These are phyloP conservation scores for Protoeuglena noctilucae DNA, from an alignment of 139 green algal species.

Conservation along the genomic window DNA sequence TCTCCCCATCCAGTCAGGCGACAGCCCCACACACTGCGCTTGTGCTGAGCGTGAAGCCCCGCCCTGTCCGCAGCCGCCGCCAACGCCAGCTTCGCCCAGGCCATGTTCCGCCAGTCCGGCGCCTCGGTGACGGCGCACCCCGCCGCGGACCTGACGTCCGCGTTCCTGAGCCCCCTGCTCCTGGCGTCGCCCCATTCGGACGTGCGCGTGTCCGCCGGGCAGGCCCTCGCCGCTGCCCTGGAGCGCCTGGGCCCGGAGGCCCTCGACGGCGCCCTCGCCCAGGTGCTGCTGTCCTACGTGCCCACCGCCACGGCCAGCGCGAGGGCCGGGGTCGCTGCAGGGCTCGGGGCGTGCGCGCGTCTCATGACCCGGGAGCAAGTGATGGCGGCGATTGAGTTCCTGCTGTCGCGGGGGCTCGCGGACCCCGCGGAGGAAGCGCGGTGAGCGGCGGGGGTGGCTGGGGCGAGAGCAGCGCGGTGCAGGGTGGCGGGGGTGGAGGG, in stretches of 20 bases:
- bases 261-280: constrained; percentile 13
- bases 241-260: constrained; percentile 15
- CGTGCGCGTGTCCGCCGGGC: constrained; percentile 23
- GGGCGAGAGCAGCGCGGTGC: constrained; percentile 3
- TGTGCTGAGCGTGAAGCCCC: too few relatives aligned
- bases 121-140: background rate
- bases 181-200: constrained; percentile 15
- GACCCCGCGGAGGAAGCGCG: constrained; percentile 44
- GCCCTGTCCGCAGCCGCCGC: too few relatives aligned
- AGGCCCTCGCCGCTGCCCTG: constrained; percentile 21
- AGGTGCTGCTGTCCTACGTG: constrained; percentile 12
- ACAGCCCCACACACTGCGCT: too few relatives aligned
- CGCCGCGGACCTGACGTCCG: constrained; percentile 2
- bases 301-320: background rate
- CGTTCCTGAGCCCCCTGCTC: constrained; percentile 8
- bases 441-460: constrained; percentile 46
- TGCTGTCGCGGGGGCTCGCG: constrained; percentile 58
- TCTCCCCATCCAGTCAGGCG: too few relatives aligned
- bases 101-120: constrained; percentile 1
- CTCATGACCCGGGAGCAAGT: constrained; percentile 36
- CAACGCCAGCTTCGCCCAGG: background rate
- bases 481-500: background rate
- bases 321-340: constrained; percentile 38
- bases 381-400: constrained; percentile 49
- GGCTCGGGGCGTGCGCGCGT: constrained; percentile 31